Evolutionary conservation across 768 basidiomycete genomes (phyloP), one percentile per base, ranked within the genome.

Genomic region (Lactarius quietus): DNA sequence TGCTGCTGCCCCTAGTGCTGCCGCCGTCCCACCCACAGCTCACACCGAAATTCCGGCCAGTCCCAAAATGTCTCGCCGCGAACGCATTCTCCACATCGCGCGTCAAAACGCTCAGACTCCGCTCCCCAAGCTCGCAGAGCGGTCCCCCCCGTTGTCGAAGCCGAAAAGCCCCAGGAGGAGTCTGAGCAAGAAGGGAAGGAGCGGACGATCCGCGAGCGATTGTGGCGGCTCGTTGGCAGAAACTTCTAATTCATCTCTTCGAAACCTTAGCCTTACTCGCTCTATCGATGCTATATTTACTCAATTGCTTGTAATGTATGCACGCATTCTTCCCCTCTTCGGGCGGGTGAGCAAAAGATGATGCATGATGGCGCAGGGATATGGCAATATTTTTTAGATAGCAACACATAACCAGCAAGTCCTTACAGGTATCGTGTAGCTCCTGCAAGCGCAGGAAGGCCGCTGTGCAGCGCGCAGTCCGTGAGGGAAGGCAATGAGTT

Each of bases 81-180:
- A 68, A n/a, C 64, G 64, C 23, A 66, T 68, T 23, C 64, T 68
- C 20, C 36, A 52, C 31, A 59, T 66, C 53, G 67, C 67, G 10
- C 67, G 67, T 28, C 64, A 68, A 31, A 66, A 68, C 41, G 64
- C 67, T 2, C 64, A 65, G 20, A 68, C 67, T 6, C 64, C 67
- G 56, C 64, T 68, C 20, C 67, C 64, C 20, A 18, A 61, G 14
- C 36, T n/a, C 38, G 20, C 35, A 29, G 59, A 56, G 41, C 18
- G 12, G 51, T 17, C 31, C 31, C 41, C 59, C 29, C 39, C 3
- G 57, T 2, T 18, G 35, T 18, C 23, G 58, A 39, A 17, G 54
- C n/a, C 2, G 51, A 59, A 28, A 36, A 51, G 35, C 12, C n/a
- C 0, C 45, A 59, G 6, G 64, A 17, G 54, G 67, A 52, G 58